These are phyloP conservation scores for Hibiscus trionum DNA, from an alignment of 345 rosid genomes.

Conservation along the genomic window DNA sequence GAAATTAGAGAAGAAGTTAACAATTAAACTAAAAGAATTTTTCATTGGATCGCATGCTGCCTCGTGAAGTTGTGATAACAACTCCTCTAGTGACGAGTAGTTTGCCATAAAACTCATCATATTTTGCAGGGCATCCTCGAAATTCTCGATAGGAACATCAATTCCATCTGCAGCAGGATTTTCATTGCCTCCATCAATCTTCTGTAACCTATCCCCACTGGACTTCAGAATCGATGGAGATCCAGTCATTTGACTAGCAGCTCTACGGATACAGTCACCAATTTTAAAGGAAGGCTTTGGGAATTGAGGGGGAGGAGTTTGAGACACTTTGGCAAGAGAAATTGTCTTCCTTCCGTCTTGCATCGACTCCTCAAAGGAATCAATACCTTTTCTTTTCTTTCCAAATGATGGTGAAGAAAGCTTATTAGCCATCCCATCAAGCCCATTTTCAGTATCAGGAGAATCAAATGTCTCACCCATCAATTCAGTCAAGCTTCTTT, in stretches of 20 bases:
- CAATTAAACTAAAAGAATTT: constrained; percentile 39
- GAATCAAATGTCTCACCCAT: constrained; percentile 43
- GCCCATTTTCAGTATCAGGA: constrained; percentile 35
- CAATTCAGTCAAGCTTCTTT: constrained; percentile 42
- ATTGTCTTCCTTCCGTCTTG: constrained; percentile 53
- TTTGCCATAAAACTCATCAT: constrained; percentile 26
- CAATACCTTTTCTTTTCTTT: constrained; percentile 49
- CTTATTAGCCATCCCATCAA: constrained; percentile 33
- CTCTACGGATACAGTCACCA: constrained; percentile 85
- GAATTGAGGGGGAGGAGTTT: constrained; percentile 13
- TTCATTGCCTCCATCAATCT: constrained; percentile 24
- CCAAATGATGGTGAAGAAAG: constrained; percentile 35
- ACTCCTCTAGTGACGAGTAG: constrained; percentile 49
- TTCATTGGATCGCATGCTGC: constrained; percentile 60
- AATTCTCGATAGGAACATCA: constrained; percentile 25
- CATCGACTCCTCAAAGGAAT: constrained; percentile 37
- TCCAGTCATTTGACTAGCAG: constrained; percentile 88
- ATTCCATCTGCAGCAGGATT: constrained; percentile 28
- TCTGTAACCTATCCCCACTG: constrained; percentile 32
- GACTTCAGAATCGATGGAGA: constrained; percentile 54
- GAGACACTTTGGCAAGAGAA: constrained; percentile 57
- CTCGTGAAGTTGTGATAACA: constrained; percentile 54
- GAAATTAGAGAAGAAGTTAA: constrained; percentile 68
- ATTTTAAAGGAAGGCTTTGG: constrained; percentile 81
- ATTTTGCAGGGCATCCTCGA: constrained; percentile 34